Percentiles rank a stretch among this genome's conserved stretches.
Conservation (phyloP, 1,284 basidiomycete genomes). For the Laetiporus sulphureus region DNA sequence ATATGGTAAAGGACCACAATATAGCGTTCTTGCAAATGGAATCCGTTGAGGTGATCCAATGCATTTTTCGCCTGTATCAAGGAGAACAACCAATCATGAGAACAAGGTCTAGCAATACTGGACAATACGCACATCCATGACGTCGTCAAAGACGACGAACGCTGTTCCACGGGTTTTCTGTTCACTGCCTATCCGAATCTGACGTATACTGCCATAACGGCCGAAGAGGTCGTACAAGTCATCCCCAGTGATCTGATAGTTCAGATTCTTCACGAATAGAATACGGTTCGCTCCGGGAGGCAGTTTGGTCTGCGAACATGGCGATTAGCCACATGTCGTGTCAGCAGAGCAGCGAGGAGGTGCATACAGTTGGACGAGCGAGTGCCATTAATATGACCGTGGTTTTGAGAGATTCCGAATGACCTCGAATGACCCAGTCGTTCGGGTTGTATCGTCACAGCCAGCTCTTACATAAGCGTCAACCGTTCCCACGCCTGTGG, state of each 20-base stretch:
- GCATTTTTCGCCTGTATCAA: slow-evolving; percentile 82
- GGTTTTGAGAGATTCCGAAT: no score
- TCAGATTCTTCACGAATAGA: slow-evolving; percentile 85
- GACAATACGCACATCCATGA: slow-evolving; percentile 70
- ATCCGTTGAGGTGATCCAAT: slow-evolving; percentile 94
- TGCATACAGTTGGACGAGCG: slow-evolving; percentile 56
- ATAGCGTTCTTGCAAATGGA: slow-evolving; percentile 97
- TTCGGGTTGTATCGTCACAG: no score
- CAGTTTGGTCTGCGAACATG: slow-evolving; percentile 57
- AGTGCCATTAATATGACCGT: slow-evolving; percentile 41
- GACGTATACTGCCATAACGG: slow-evolving; percentile 94
- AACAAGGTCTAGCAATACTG: background rate
- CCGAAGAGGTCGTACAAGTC: slow-evolving; percentile 98
- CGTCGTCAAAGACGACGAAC: slow-evolving; percentile 88
- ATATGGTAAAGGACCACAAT: slow-evolving; percentile 98
- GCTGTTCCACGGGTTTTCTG: slow-evolving; percentile 93
- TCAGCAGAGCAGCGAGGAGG: background rate
- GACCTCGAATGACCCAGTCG: no score
- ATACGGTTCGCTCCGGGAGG: slow-evolving; percentile 82
- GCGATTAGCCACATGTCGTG: slow-evolving; percentile 2
- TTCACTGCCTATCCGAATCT: slow-evolving; percentile 91
- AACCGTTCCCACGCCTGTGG: no score
- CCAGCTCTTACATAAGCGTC: no score
- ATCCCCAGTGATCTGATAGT: slow-evolving; percentile 91
- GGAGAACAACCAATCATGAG: no score